Conservation (phyloP, 805 yeast genomes). For the Hanseniaspora hatyaiensis region DNA sequence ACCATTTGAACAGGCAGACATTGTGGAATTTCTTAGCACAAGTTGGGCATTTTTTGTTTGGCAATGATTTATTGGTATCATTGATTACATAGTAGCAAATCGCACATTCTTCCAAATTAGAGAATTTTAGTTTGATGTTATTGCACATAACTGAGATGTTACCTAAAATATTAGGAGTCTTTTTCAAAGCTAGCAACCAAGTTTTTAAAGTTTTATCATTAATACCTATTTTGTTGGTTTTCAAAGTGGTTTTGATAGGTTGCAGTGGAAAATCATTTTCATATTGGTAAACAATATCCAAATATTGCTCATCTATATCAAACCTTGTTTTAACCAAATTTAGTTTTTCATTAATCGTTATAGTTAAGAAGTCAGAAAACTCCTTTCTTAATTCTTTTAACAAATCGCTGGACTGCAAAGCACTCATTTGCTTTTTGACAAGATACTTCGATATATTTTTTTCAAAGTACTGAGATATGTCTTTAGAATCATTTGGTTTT, state of each 20-base stretch:
- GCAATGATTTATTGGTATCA: constrained; percentile 74
- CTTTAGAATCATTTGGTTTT: constrained; percentile 54
- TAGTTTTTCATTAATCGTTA: constrained; percentile 48
- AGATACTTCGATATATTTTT: constrained; percentile 53
- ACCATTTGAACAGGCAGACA: constrained; percentile 94
- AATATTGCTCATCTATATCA: constrained; percentile 72
- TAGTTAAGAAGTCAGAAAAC: constrained; percentile 29
- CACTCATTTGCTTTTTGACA: constrained; percentile 43
- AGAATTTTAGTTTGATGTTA: constrained; percentile 73
- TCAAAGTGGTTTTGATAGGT: constrained; percentile 48
- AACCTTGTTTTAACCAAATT: constrained; percentile 64
- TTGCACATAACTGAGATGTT: constrained; percentile 24
- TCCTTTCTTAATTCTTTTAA: constrained; percentile 31
- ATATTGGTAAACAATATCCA: constrained; percentile 64
- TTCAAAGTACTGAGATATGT: constrained; percentile 48
- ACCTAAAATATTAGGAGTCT: constrained; percentile 34
- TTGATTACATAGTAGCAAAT: constrained; percentile 88
- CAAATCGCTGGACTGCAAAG: constrained; percentile 35
- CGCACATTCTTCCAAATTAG: constrained; percentile 94
- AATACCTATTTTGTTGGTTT: constrained; percentile 18
- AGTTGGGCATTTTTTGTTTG: constrained; percentile 76
- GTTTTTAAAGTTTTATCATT: constrained; percentile 10
- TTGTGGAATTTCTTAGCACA: constrained; percentile 92
- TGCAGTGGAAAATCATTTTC: constrained; percentile 72
- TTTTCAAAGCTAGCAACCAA: constrained; percentile 7